A percentile compares a stretch with the other conserved stretches of the same genome.
These are phyloP conservation scores for Lippia alba DNA, from an alignment of 305 asterid genomes.

Conservation along the genomic window DNA sequence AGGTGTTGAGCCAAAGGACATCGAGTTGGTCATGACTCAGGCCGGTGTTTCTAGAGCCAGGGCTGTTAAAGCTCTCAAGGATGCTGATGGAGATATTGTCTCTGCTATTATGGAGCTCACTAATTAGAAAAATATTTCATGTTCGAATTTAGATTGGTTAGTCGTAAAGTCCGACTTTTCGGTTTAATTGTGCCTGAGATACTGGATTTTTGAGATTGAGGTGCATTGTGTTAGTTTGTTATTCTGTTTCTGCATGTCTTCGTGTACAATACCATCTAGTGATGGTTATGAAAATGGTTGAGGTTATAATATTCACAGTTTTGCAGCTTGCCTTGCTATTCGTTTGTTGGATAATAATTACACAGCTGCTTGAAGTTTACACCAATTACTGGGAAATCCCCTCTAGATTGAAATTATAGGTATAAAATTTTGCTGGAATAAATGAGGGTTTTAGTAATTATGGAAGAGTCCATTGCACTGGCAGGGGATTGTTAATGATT, in stretches of 20 bases:
- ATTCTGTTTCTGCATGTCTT: conserved; percentile 1
- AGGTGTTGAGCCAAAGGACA: conserved; percentile 69
- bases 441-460: too few species aligned
- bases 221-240: neutral
- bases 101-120: conserved; percentile 1
- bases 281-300: neutral
- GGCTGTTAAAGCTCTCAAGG: conserved; percentile 46
- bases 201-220: conserved; percentile 8
- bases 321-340: neutral
- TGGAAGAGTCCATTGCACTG: too few species aligned
- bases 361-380: neutral
- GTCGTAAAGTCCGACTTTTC: neutral
- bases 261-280: conserved; percentile 13
- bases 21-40: conserved; percentile 75
- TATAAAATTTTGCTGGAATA: too few species aligned
- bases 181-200: neutral
- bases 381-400: neutral
- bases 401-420: neutral
- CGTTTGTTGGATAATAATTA: neutral
- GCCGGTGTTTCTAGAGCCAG: conserved; percentile 65
- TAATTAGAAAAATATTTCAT: neutral
- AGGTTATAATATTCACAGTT: neutral
- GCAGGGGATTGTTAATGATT: too few species aligned
- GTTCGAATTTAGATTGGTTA: neutral
- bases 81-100: neutral